phyloP scores from a whole-genome alignment of 2,329 filamentous ascomycete genomes.

The Arthrobotrys entomopaga region DNA sequence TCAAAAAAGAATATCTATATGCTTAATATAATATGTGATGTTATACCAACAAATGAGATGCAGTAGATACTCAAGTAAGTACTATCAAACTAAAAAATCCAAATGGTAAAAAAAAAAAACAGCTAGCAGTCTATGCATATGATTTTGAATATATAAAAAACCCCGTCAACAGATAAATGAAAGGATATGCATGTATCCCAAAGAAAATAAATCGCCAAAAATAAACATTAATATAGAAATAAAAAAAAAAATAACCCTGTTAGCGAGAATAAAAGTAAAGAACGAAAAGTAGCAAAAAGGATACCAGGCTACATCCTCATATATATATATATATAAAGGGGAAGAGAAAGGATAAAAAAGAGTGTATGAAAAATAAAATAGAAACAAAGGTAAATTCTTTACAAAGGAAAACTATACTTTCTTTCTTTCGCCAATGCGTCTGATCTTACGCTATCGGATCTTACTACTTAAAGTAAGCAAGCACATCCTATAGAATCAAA shows the following conservation, averaged over 20 bases:
- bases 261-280: constrained; percentile 13
- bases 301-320: constrained; percentile 47
- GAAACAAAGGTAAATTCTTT: constrained; percentile 16
- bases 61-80: no score
- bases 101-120: constrained; percentile 1
- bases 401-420: constrained; percentile 17
- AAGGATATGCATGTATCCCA: background rate
- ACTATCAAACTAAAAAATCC: background rate
- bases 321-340: no score
- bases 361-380: background rate
- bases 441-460: constrained; percentile 12
- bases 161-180: constrained; percentile 2
- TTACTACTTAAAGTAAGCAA: background rate
- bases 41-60: no score
- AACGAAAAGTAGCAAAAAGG: constrained; percentile 32
- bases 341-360: background rate
- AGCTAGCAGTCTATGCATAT: constrained; percentile 42
- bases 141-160: background rate
- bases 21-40: no score
- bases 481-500: no score
- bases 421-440: constrained; percentile 19
- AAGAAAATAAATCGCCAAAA: background rate
- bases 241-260: constrained; percentile 1
- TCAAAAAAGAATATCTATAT: no score
- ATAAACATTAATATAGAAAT: constrained; percentile 32